Percentiles rank a stretch among this genome's conserved stretches.
Conservation (phyloP, 371 early-diverging fungal genomes). For the Mucor sp. region DNA sequence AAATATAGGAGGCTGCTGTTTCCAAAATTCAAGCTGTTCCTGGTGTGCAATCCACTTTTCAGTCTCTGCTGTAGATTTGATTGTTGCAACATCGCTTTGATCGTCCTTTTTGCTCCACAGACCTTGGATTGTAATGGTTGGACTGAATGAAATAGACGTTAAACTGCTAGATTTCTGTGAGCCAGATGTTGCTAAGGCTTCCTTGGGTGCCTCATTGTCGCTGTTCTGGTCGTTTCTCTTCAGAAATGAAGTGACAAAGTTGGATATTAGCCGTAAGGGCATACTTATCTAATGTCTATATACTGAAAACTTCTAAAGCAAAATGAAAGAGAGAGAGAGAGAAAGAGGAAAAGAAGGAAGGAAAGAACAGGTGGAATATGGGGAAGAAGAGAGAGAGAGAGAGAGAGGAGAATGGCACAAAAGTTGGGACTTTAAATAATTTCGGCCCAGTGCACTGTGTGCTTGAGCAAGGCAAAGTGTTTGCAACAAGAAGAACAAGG, state of each 20-base stretch:
- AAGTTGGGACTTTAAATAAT: conserved; percentile 1
- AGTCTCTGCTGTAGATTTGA: conserved; percentile 11
- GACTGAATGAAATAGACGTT: conserved; percentile 35
- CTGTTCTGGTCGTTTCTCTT: conserved; percentile 18
- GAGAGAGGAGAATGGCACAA: background rate
- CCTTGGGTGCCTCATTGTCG: conserved; percentile 9
- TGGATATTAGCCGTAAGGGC: conserved; percentile 38
- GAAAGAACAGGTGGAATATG: background rate
- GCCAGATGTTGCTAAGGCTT: conserved; percentile 2
- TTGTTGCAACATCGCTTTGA: conserved; percentile 17
- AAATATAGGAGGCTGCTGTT: conserved; percentile 40
- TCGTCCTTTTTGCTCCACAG: conserved; percentile 31
- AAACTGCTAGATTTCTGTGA: conserved; percentile 18
- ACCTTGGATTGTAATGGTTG: conserved; percentile 34
- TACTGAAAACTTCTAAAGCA: background rate
- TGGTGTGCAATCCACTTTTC: conserved; percentile 27
- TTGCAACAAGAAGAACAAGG: background rate
- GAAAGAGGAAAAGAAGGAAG: background rate
- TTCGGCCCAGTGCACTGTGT: background rate
- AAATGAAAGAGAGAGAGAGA: background rate
- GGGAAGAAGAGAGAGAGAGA: background rate
- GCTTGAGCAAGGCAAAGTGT: background rate
- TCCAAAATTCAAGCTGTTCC: conserved; percentile 36
- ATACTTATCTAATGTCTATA: conserved; percentile 11
- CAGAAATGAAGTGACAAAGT: conserved; percentile 31